A percentile compares a stretch with the other conserved stretches of the same genome.
These are phyloP conservation scores for Leishmania martiniquensis DNA, from an alignment of 208 protist species.

Conservation along the genomic window DNA sequence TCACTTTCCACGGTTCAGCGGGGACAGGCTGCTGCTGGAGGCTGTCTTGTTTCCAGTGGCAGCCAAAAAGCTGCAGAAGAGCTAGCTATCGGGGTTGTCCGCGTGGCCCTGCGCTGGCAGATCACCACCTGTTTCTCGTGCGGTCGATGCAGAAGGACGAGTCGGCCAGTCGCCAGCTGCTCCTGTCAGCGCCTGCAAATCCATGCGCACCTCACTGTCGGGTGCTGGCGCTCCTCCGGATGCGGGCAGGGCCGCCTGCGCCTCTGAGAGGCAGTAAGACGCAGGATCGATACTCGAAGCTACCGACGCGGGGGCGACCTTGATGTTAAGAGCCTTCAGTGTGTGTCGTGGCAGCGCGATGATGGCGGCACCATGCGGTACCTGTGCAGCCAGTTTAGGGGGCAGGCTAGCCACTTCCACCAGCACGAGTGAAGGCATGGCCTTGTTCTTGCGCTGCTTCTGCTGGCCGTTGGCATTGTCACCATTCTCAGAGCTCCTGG, in stretches of 20 bases:
- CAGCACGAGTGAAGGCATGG: slow-evolving; percentile 28
- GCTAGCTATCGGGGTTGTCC: slow-evolving; percentile 1
- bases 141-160: background rate
- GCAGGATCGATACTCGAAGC: background rate
- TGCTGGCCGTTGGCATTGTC: background rate
- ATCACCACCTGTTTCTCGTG: too few species aligned
- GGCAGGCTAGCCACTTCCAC: slow-evolving; percentile 30
- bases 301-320: background rate
- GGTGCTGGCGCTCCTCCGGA: background rate
- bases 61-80: background rate
- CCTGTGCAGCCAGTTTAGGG: slow-evolving; percentile 19
- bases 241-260: background rate
- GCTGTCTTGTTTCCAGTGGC: slow-evolving; percentile 13
- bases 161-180: background rate
- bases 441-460: background rate
- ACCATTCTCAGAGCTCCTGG: background rate
- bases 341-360: slow-evolving; percentile 29
- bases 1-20: background rate
- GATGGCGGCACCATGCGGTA: slow-evolving; percentile 25
- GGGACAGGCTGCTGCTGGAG: slow-evolving; percentile 7
- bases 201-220: background rate
- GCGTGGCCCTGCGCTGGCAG: background rate
- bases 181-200: background rate
- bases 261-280: background rate
- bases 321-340: slow-evolving; percentile 14